These are phyloP conservation scores for Huntiella omanensis DNA, from an alignment of 2,329 filamentous ascomycete species.

Conservation along the genomic window DNA sequence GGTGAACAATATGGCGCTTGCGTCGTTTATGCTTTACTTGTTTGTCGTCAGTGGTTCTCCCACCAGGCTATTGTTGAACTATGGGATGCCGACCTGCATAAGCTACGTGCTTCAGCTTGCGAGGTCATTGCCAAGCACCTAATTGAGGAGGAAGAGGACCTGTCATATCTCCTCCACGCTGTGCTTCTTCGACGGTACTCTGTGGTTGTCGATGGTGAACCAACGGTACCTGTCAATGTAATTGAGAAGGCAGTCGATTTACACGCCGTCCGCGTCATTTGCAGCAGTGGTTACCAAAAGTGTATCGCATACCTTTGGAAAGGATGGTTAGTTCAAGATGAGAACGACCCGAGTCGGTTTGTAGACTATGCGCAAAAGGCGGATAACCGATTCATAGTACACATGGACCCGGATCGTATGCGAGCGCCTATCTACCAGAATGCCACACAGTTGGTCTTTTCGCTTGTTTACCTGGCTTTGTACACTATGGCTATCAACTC, in stretches of 20 bases:
- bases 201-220: slow-evolving; percentile 50
- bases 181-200: slow-evolving; percentile 80
- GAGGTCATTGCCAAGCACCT: slow-evolving; percentile 72
- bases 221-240: slow-evolving; percentile 64
- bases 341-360: slow-evolving; percentile 76
- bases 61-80: slow-evolving; percentile 63
- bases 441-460: slow-evolving; percentile 66
- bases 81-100: slow-evolving; percentile 78
- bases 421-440: slow-evolving; percentile 87
- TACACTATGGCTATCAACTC: slow-evolving; percentile 90
- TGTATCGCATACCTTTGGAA: slow-evolving; percentile 86
- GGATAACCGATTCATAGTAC: slow-evolving; percentile 56
- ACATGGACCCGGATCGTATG: slow-evolving; percentile 91
- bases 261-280: slow-evolving; percentile 75
- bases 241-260: slow-evolving; percentile 88
- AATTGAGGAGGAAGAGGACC: slow-evolving; percentile 57
- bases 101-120: slow-evolving; percentile 61
- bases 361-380: slow-evolving; percentile 71
- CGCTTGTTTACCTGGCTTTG: slow-evolving; percentile 61
- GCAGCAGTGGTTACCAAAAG: slow-evolving; percentile 86
- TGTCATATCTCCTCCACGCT: slow-evolving; percentile 58
- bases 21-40: slow-evolving; percentile 66
- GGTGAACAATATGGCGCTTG: slow-evolving; percentile 47
- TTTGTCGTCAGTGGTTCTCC: slow-evolving; percentile 56
- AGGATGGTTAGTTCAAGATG: slow-evolving; percentile 93